Conservation (phyloP, 139 green algal species). For the Marvania coccoides region DNA sequence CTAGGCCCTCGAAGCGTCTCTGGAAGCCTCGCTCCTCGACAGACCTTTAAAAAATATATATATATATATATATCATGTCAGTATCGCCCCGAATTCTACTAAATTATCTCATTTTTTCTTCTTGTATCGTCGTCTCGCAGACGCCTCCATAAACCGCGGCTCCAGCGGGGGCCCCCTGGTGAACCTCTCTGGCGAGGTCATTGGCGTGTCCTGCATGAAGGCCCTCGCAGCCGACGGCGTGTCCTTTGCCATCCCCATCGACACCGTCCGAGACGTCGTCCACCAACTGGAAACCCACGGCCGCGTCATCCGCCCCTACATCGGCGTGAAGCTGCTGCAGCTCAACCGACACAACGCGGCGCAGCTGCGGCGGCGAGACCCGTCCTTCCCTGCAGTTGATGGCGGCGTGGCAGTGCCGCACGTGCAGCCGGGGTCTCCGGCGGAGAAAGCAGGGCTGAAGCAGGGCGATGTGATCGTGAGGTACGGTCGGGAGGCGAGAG, state of each 20-base stretch:
- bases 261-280: slow-evolving; percentile 49
- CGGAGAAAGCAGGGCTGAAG: slow-evolving; percentile 43
- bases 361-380: slow-evolving; percentile 31
- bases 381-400: slow-evolving; percentile 36
- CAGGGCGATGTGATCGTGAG: slow-evolving; percentile 59
- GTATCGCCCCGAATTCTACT: no score
- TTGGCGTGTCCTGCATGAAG: slow-evolving; percentile 64
- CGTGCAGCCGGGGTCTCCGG: slow-evolving; percentile 43
- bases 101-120: no score
- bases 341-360: slow-evolving; percentile 30
- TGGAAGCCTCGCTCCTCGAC: no score
- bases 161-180: slow-evolving; percentile 61
- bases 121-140: no score
- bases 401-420: slow-evolving; percentile 47
- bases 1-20: no score
- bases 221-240: slow-evolving; percentile 62
- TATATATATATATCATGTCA: no score
- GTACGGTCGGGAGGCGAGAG: slow-evolving; percentile 4
- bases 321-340: slow-evolving; percentile 70
- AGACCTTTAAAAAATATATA: no score
- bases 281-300: slow-evolving; percentile 41
- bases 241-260: slow-evolving; percentile 70
- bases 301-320: slow-evolving; percentile 55
- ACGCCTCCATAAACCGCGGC: slow-evolving; percentile 48
- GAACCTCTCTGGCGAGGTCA: slow-evolving; percentile 58